A percentile compares a stretch with the other conserved stretches of the same genome.
phyloP scores from a whole-genome alignment of 306 rosid genomes.

The Lathyrus aphaca region DNA sequence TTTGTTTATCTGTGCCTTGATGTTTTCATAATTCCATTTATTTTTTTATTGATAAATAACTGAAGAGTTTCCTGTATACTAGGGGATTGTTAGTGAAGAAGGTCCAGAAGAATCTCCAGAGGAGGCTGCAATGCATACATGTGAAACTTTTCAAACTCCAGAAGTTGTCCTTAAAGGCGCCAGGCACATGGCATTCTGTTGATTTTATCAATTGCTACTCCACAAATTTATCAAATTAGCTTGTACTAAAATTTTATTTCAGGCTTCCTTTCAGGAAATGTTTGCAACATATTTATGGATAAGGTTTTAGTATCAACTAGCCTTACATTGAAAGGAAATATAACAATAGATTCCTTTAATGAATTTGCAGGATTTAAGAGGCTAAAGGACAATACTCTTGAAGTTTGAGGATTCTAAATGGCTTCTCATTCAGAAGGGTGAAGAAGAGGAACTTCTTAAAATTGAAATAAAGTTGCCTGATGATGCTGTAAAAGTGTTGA shows the following conservation, averaged over 20 bases:
- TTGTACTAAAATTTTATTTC: conserved; percentile 30
- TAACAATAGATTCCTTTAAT: conserved; percentile 41
- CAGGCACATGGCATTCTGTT: conserved; percentile 53
- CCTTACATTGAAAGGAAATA: conserved; percentile 48
- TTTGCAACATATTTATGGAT: conserved; percentile 46
- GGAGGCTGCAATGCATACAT: conserved; percentile 41
- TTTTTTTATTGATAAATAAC: conserved; percentile 23
- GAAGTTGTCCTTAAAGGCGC: conserved; percentile 55
- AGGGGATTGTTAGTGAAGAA: conserved; percentile 43
- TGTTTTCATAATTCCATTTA: conserved; percentile 8
- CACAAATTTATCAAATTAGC: conserved; percentile 12
- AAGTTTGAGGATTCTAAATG: conserved; percentile 57
- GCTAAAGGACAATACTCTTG: conserved; percentile 46
- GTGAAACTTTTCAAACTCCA: conserved; percentile 46
- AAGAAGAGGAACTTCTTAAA: conserved; percentile 54
- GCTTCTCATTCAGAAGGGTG: conserved; percentile 52
- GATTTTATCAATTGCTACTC: conserved; percentile 19
- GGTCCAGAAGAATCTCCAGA: conserved; percentile 49
- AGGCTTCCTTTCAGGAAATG: conserved; percentile 53
- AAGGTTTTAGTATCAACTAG: conserved; percentile 50
- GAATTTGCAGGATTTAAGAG: conserved; percentile 50
- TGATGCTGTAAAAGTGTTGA: conserved; percentile 38
- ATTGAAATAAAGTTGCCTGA: conserved; percentile 47
- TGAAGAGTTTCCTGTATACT: conserved; percentile 28
- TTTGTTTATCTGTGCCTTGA: background rate